These are phyloP conservation scores for Pinus taeda DNA, from an alignment of 75 land plant species.

Conservation along the genomic window DNA sequence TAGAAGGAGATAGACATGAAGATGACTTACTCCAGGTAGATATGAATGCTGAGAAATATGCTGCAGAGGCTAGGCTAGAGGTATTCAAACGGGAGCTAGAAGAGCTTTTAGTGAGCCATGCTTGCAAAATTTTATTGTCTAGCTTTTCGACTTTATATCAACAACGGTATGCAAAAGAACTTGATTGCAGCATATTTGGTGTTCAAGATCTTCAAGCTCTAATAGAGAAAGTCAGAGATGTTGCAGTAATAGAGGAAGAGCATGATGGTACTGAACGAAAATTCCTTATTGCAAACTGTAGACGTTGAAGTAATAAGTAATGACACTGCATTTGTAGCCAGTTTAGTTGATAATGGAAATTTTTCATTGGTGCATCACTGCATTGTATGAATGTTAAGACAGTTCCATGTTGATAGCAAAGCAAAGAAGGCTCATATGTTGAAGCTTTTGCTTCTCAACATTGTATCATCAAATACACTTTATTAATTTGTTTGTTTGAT, in stretches of 20 bases:
- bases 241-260: conserved; percentile 18
- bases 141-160: conserved; percentile 19
- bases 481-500: too few species aligned
- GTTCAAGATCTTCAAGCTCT: conserved; percentile 32
- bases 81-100: conserved; percentile 67
- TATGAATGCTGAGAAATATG: conserved; percentile 10
- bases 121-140: conserved; percentile 22
- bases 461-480: too few species aligned
- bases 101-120: conserved; percentile 71
- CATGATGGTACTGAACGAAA: not conserved
- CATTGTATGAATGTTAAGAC: too few species aligned
- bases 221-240: conserved; percentile 34
- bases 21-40: not conserved
- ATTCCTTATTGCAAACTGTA: conserved; percentile 19
- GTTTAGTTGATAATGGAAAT: too few species aligned
- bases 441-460: too few species aligned
- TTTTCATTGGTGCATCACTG: too few species aligned
- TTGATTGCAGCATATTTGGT: conserved; percentile 22
- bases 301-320: not conserved
- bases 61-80: conserved; percentile 26
- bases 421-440: too few species aligned
- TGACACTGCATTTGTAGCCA: too few species aligned
- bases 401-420: too few species aligned
- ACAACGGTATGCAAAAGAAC: conserved; percentile 27
- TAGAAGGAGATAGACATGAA: conserved; percentile 9